A percentile compares a stretch with the other conserved stretches of the same genome.
phyloP scores from a whole-genome alignment of 2,329 filamentous ascomycete genomes.

The Hypoxylon sp. region DNA sequence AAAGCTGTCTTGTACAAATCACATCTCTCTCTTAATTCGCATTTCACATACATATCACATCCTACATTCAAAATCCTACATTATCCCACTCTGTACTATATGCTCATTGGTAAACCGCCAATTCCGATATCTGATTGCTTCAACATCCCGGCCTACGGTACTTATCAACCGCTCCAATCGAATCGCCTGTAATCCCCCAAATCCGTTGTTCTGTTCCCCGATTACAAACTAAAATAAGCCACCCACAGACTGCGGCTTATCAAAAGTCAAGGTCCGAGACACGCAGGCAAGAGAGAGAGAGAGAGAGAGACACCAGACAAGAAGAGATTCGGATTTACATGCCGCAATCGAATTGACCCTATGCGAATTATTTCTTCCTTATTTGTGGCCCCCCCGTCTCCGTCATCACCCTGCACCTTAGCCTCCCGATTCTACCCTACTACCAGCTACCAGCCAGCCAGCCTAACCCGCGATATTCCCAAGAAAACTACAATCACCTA shows the following conservation, averaged over 20 bases:
- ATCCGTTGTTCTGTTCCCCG: slow-evolving; percentile 29
- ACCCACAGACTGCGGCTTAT: slow-evolving; percentile 40
- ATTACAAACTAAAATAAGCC: slow-evolving; percentile 42
- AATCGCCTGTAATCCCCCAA: slow-evolving; percentile 17
- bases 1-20: slow-evolving; percentile 4
- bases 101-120: slow-evolving; percentile 35
- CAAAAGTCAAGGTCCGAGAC: slow-evolving; percentile 35
- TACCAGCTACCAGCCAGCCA: slow-evolving; percentile 10
- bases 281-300: neutral
- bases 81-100: slow-evolving; percentile 40
- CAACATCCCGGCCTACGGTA: slow-evolving; percentile 29
- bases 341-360: slow-evolving; percentile 28
- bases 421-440: slow-evolving; percentile 25
- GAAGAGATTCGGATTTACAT: slow-evolving; percentile 12
- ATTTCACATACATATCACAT: slow-evolving; percentile 14
- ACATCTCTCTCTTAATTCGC: slow-evolving; percentile 8
- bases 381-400: slow-evolving; percentile 22
- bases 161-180: slow-evolving; percentile 44
- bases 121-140: slow-evolving; percentile 33
- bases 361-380: slow-evolving; percentile 22
- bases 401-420: slow-evolving; percentile 22
- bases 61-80: slow-evolving; percentile 36
- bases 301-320: slow-evolving; percentile 2
- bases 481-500: slow-evolving; percentile 23
- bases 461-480: slow-evolving; percentile 15